Base-by-base conservation (phyloP, 2,329 filamentous ascomycete genomes). In the Aureobasidium uvarum region DNA sequence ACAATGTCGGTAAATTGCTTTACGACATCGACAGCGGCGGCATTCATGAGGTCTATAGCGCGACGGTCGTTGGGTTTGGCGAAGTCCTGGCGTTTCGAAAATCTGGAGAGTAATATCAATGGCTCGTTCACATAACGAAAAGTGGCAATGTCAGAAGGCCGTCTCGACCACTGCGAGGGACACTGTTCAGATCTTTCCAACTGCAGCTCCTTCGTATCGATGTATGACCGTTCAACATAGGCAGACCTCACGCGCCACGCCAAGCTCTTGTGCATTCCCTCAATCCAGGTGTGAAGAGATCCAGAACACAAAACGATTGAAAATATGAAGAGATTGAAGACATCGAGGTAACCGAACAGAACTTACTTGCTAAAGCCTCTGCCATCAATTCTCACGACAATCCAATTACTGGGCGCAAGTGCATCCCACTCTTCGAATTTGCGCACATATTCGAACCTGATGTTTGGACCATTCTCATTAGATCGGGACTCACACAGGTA, bases 31-130 rank as follows among this genome's bases (percentile, higher is more conserved):
- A 86, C 85, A n/a, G 95, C 95, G 2, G 92, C 92, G 1, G 87
- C 86, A 73, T 99, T 99, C 94, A 99, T 98, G 70, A 99, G 86
- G 76, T 96, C 86, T 14, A 98, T 80, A 0, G 93, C 95, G 69
- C 91, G 85, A 46, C 84, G 83, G 77, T 99, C 95, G 77, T 98
- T 99, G 45, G 95, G 95, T 78, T 98, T 99, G 71, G 87, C 83
- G 73, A 98, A 98, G 25, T 80, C 80, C 78, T 98, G 95, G 76
- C 89, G 91, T 68, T 86, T 83, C 67, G 91, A 93, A 71, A 97
- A 86, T 73, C 91, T 96, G 38, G 16, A 18, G 7, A 31, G 13
- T 25, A 5, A 46, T 18, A 48, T 62, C 16, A 62, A 13, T 58
- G 7, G 5, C 16, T 28, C 2, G 54, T 13, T 33, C 48, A 10